Percentiles rank a stretch among this genome's conserved stretches.
Conservation (phyloP, 164 flowering plant species). For the Stephania japonica region DNA sequence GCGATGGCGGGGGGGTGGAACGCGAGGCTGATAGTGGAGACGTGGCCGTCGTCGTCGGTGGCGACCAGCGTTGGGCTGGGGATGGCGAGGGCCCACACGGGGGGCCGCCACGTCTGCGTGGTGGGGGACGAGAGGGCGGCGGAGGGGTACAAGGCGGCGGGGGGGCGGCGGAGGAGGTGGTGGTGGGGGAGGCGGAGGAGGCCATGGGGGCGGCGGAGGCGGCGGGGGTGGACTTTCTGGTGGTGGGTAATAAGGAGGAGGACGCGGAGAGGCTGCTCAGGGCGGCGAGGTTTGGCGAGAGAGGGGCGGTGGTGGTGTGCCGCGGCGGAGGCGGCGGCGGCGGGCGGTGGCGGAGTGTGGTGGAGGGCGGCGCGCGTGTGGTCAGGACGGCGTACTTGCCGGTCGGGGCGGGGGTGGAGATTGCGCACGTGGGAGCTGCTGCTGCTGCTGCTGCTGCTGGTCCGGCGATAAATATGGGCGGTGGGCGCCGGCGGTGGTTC, state of each 20-base stretch:
- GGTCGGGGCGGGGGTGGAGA: constrained; percentile 77
- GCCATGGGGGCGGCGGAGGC: constrained; percentile 38
- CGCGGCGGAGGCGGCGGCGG: constrained; percentile 41
- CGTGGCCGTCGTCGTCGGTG: constrained; percentile 60
- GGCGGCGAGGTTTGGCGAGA: constrained; percentile 39
- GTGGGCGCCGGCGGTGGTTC: constrained; percentile 79
- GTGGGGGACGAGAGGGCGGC: constrained; percentile 60
- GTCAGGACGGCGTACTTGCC: constrained; percentile 72
- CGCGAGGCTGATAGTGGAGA: constrained; percentile 42
- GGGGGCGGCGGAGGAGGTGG: constrained; percentile 45
- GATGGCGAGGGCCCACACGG: constrained; percentile 53
- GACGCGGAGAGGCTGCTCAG: constrained; percentile 44
- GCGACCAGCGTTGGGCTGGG: constrained; percentile 61
- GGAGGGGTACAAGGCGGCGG: constrained; percentile 37
- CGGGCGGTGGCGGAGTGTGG: constrained; percentile 42
- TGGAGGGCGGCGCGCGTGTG: constrained; percentile 32
- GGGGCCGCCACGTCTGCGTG: constrained; percentile 69
- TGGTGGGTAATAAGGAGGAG: constrained; percentile 46
- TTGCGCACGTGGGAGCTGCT: constrained; percentile 52
- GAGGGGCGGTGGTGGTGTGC: constrained; percentile 73
- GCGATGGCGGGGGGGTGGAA: constrained; percentile 63
- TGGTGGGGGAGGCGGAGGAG: constrained; percentile 60
- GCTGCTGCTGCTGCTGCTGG: no score
- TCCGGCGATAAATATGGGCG: constrained; percentile 3
- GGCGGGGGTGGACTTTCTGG: constrained; percentile 66